Percentiles rank a stretch among this genome's conserved stretches.
These are phyloP conservation scores for Malus sylvestris DNA, from an alignment of 306 rosid genomes.

Conservation along the genomic window DNA sequence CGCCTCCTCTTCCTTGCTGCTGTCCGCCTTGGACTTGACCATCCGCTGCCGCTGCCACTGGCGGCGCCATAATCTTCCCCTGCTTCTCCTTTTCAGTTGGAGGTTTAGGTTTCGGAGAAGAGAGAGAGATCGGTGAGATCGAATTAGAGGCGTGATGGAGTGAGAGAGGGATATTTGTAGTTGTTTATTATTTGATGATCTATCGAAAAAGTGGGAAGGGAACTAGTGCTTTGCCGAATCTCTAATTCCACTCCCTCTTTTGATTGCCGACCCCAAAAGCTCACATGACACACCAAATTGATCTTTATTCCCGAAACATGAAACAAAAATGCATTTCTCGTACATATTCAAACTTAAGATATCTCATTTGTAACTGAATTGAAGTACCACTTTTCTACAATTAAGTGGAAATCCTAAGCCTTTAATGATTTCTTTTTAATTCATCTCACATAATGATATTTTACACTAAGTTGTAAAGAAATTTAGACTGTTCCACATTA, in stretches of 20 bases:
- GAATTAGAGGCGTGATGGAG: not conserved
- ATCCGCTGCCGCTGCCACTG: slow-evolving; percentile 32
- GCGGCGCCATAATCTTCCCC: slow-evolving; percentile 56
- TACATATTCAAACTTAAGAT: too few species aligned
- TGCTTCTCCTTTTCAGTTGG: not conserved
- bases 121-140: not conserved
- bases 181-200: not conserved
- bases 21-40: slow-evolving; percentile 33
- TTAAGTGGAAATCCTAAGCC: too few species aligned
- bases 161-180: not conserved
- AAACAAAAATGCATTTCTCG: too few species aligned
- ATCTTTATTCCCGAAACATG: too few species aligned
- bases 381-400: too few species aligned
- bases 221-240: not conserved
- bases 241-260: not conserved
- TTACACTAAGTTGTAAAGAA: too few species aligned
- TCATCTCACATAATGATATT: too few species aligned
- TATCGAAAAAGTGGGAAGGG: not conserved
- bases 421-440: too few species aligned
- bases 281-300: too few species aligned
- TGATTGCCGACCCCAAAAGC: not conserved
- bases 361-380: too few species aligned
- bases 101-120: not conserved
- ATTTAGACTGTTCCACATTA: too few species aligned
- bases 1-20: slow-evolving; percentile 36